phyloP scores from a whole-genome alignment of 2,329 filamentous ascomycete genomes.

The Alternaria infectoria region DNA sequence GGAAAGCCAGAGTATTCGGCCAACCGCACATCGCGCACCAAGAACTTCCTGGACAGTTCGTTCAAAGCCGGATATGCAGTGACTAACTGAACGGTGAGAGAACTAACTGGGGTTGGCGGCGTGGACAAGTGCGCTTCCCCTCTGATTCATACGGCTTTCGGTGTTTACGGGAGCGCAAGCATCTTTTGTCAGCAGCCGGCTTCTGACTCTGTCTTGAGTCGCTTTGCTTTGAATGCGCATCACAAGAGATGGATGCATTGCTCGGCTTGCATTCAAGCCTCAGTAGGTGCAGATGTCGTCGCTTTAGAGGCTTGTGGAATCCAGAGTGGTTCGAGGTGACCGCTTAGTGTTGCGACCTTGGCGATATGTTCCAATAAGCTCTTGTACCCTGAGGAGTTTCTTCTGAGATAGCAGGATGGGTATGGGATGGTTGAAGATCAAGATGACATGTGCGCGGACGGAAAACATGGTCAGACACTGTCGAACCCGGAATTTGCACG shows the following conservation, averaged over 20 bases:
- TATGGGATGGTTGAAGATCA: conserved; percentile 37
- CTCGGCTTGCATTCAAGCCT: background rate
- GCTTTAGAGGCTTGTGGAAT: background rate
- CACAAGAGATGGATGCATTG: background rate
- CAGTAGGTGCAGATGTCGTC: background rate
- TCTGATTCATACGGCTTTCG: background rate
- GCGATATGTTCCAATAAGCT: conserved; percentile 23
- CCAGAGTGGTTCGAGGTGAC: background rate
- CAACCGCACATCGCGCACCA: background rate
- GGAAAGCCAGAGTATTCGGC: background rate
- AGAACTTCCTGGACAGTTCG: background rate
- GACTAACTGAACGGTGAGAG: background rate
- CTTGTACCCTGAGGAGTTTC: conserved; percentile 36
- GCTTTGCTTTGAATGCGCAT: background rate
- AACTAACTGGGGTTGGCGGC: too few relatives aligned
- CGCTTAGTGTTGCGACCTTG: background rate
- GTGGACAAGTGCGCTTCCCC: background rate
- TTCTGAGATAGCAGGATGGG: conserved; percentile 33
- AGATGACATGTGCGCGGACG: conserved; percentile 29
- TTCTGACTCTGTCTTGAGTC: background rate
- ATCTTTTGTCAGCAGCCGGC: background rate
- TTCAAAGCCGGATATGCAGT: background rate
- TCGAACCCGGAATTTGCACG: conserved; percentile 26
- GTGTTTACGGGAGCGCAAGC: background rate
- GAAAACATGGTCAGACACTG: conserved; percentile 39